Evolutionary conservation across 2,329 filamentous ascomycete species (phyloP), one percentile per base, ranked within the genome.

Genomic region (Colletotrichum cordylinicola): DNA sequence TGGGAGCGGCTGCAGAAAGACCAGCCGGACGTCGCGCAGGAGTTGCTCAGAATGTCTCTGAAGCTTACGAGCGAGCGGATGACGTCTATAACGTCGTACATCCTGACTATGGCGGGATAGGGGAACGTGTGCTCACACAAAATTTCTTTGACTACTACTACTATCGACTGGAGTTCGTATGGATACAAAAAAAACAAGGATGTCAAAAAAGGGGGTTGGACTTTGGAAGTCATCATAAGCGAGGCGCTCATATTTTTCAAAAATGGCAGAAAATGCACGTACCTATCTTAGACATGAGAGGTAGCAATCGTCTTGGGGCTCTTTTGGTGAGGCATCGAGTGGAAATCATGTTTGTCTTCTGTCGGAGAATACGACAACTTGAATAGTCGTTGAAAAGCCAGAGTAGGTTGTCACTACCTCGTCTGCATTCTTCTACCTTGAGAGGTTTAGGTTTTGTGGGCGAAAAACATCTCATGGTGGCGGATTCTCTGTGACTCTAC

Each of bases 41-140:
- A 99, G 85, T 82, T 99, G 81, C 84, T 99, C 83, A 93, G 93
- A 80, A 93, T 98, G 67, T 94, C 94, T n/a, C 84, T 99, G 82
- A 98, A 98, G 88, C 85, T 99, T 83, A 98, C 96, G 56, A 98
- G 94, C 72, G 97, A 99, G 89, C 90, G 97, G 79, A 98, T 98
- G 95, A 89, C 86, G 77, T 90, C 91, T 8, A 93, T 94, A 80
- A 94, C 92, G 8, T 88, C 87, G 62, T 89, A 90, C 72, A 88
- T 89, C 33, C 77, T 90, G 79, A 89, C 88, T 12, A 88, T 87
- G 81, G 88, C 88, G 58, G 87, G 87, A 48, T 90, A 79, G 77
- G 77, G 67, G 37, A 12, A 33, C 31, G 27, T 33, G 70, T 65
- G 70, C 67, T 76, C 39, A 52, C 8, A 27, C 33, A 64, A 60